Evolutionary conservation across 768 basidiomycete species (phyloP).

Genomic region (Podaxis sp.): DNA sequence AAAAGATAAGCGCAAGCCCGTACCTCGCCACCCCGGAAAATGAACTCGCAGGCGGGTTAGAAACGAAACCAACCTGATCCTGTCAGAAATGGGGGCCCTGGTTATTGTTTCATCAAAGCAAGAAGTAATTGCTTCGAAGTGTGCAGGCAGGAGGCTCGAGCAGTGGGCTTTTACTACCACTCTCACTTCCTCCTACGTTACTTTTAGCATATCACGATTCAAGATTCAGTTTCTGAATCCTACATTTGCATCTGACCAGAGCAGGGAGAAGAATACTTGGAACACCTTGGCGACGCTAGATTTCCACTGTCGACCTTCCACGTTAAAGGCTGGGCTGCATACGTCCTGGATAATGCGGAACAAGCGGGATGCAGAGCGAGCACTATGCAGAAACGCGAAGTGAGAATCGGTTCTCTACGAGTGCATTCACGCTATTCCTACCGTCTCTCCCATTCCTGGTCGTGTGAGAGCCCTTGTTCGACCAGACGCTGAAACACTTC

Average conservation of each 20-base stretch:
- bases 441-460: conserved; percentile 51
- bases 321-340: conserved; percentile 56
- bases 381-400: neutral
- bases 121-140: conserved; percentile 59
- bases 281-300: conserved; percentile 60
- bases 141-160: conserved; percentile 60
- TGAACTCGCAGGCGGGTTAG: conserved; percentile 66
- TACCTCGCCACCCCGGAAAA: conserved; percentile 69
- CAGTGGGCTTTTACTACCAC: conserved; percentile 55
- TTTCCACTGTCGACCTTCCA: conserved; percentile 69
- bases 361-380: conserved; percentile 44
- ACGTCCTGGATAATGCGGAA: conserved; percentile 69
- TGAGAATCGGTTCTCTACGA: neutral
- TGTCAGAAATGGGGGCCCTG: conserved; percentile 55
- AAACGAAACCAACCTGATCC: conserved; percentile 58
- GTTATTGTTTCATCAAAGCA: conserved; percentile 67
- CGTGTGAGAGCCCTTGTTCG: conserved; percentile 33
- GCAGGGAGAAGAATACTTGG: conserved; percentile 52
- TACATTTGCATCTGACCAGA: conserved; percentile 67
- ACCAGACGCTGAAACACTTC: conserved; percentile 59
- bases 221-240: conserved; percentile 14
- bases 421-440: conserved; percentile 22
- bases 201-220: neutral
- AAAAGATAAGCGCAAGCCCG: conserved; percentile 7
- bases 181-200: conserved; percentile 66